A percentile compares a stretch with the other conserved stretches of the same genome.
These are phyloP conservation scores for Chaetothyriales sp. DNA, from an alignment of 2,329 filamentous ascomycete genomes.

Conservation along the genomic window DNA sequence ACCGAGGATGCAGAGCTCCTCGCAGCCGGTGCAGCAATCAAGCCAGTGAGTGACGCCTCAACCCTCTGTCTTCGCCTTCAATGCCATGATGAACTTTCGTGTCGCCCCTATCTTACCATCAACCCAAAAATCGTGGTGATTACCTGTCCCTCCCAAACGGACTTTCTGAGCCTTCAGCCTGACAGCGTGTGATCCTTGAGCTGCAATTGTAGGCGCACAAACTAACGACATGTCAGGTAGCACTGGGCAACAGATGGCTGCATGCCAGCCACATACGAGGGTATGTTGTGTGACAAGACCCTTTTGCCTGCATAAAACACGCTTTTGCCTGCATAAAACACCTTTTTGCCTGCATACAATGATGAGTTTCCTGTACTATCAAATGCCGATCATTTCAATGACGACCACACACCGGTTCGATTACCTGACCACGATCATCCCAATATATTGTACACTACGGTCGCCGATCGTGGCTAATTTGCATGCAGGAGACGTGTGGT, in stretches of 20 bases:
- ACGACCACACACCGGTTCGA: slow-evolving; percentile 34
- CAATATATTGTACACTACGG: not conserved
- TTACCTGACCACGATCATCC: slow-evolving; percentile 27
- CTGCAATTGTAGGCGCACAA: not conserved
- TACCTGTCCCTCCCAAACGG: slow-evolving; percentile 50
- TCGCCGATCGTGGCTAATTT: not conserved
- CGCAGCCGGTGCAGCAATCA: not conserved
- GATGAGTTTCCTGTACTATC: slow-evolving; percentile 38
- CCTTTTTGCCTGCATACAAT: slow-evolving; percentile 16
- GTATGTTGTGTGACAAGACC: not conserved
- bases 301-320: too few species aligned
- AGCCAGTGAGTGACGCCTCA: not conserved
- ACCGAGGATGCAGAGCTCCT: not conserved
- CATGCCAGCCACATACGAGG: not conserved
- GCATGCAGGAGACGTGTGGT: not conserved
- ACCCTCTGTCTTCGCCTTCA: slow-evolving; percentile 5
- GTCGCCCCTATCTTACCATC: slow-evolving; percentile 50
- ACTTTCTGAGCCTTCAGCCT: slow-evolving; percentile 36
- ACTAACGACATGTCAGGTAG: not conserved
- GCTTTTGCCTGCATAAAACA: slow-evolving; percentile 10
- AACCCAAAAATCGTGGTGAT: slow-evolving; percentile 38
- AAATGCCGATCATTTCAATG: slow-evolving; percentile 34
- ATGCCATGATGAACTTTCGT: slow-evolving; percentile 44
- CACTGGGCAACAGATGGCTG: not conserved
- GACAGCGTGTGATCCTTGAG: not conserved